Evolutionary conservation across 2,329 filamentous ascomycete genomes (phyloP).

Genomic region (Arachnopeziza araneosa): DNA sequence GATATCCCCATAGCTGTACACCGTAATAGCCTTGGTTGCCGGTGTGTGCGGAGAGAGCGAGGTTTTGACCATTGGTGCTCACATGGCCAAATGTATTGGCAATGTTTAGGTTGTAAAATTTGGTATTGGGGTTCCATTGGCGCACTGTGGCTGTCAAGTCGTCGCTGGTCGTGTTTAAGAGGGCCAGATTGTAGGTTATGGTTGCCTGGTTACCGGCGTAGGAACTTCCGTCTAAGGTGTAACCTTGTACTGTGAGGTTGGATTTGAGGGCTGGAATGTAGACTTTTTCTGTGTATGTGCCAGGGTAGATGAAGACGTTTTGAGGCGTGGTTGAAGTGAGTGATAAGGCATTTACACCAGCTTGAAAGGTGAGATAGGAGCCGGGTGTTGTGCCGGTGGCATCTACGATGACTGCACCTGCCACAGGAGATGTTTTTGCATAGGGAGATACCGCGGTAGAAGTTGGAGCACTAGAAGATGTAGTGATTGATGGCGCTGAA

Average conservation of each 20-base stretch:
- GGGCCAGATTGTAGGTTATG: slow-evolving; percentile 35
- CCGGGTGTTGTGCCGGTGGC: slow-evolving; percentile 27
- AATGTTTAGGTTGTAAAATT: slow-evolving; percentile 55
- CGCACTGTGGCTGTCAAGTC: slow-evolving; percentile 29
- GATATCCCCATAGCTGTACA: slow-evolving; percentile 48
- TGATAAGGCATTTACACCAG: slow-evolving; percentile 33
- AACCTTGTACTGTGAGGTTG: slow-evolving; percentile 49
- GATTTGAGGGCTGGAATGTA: slow-evolving; percentile 42
- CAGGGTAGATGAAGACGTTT: slow-evolving; percentile 49
- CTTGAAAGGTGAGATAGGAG: slow-evolving; percentile 17
- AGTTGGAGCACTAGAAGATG: neutral
- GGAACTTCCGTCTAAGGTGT: slow-evolving; percentile 39
- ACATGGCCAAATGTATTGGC: slow-evolving; percentile 23
- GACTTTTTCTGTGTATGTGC: slow-evolving; percentile 53
- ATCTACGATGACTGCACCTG: slow-evolving; percentile 41
- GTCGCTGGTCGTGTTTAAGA: slow-evolving; percentile 39
- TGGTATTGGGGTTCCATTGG: slow-evolving; percentile 40
- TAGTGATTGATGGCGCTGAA: neutral
- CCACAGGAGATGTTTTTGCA: slow-evolving; percentile 31
- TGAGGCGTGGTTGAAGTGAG: slow-evolving; percentile 38
- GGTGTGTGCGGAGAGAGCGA: slow-evolving; percentile 48
- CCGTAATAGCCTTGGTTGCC: slow-evolving; percentile 51
- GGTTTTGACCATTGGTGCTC: slow-evolving; percentile 41
- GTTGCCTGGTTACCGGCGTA: slow-evolving; percentile 47
- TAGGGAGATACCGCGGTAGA: neutral